Base-by-base conservation (phyloP, 169 alveolate genomes). In the Cystoisospora suis region DNA sequence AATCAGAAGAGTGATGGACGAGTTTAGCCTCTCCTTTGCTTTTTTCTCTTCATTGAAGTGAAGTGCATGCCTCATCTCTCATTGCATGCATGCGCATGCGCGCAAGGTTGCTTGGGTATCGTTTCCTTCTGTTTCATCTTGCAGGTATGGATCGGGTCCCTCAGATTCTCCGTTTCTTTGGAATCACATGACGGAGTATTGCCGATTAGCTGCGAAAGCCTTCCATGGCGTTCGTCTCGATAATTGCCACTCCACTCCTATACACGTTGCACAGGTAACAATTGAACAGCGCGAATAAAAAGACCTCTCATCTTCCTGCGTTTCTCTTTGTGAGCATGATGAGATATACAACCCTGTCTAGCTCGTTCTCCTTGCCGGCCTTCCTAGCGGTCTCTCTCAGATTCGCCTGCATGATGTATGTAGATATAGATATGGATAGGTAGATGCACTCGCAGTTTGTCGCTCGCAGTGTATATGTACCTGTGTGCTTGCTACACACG, bases 211-310 rank as follows among this genome's bases (percentile, higher is more conserved):
- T 95, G 98, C 99, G 4, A 70, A 87, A 80, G 90, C 95, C 40
- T 97, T 97, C 93, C 97, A 97, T 86, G 99, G 98, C 32, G 96
- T 97, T 46, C 96, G 99, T 88, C 94, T 98, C 36, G 99, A 97
- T 92, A 98, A 98, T 90, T 98, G 99, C n/a, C 99, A 98, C 93
- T 96, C 98, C 7, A 98, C 99, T 47, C 99, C 99, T 0, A 90
- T 97, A 45, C 96, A 95, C 81, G 98, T 98, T 23, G 97, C 98
- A 3, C 96, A 96, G 91, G 94, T 91, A 77, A 42, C 81, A 49
- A 29, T 49, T 20, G 20, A 20, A 20, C 61, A 49, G n/a, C n/a
- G n/a, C n/a, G n/a, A n/a, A n/a, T n/a, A n/a, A n/a, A n/a, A n/a
- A n/a, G n/a, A n/a, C n/a, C n/a, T n/a, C n/a, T n/a, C n/a, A n/a